Base-by-base conservation (phyloP, 805 yeast genomes). In the Ogataea polymorpha region DNA sequence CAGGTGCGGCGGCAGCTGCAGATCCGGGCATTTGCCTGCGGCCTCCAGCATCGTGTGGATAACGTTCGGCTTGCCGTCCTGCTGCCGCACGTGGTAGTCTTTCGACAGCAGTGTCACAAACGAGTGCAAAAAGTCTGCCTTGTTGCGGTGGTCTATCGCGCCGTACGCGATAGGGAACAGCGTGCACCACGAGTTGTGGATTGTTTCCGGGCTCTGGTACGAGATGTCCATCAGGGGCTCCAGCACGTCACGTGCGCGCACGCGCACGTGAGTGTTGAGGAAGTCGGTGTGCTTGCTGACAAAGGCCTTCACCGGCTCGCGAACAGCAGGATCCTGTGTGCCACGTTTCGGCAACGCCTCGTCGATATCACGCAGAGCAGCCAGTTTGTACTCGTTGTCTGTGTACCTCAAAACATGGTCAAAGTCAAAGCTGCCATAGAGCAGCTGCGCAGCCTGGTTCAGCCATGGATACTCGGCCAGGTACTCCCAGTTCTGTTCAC, bases 401-500 rank as follows among this genome's bases (percentile, higher is more conserved):
- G 65, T 61, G 33, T 86, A 59, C 17, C 60, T 62, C 14, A 88
- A 51, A 2, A 55, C 60, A 41, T 73, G 67, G 1, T 73, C 72
- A 28, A 61, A 62, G 42, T 82, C 82, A 50, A 86, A 80, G 0
- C 96, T 73, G 0, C 93, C 96, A 55, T 83, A 87, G 6, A 93
- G 64, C 21, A 95, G 64, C 57, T 90, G 96, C 14, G 87, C 69
- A 0, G 96, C 98, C 61, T 91, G 98, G 59, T 88, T 88, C 46
- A 91, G 65, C 99, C 99, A 93, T 30, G 89, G 86, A 54, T 85
- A 86, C 50, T 93, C 99, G 0, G 95, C 90, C 27, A 93, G 67
- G 50, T 77, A 84, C 58, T 93, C 99, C 99, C 99, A 93, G 55
- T 88, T 91, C 60, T 93, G 99, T 54, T 93, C 98, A 27, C 91